These are phyloP conservation scores for Fusarium nisikadoi DNA, from an alignment of 2,329 filamentous ascomycete species.

Conservation along the genomic window DNA sequence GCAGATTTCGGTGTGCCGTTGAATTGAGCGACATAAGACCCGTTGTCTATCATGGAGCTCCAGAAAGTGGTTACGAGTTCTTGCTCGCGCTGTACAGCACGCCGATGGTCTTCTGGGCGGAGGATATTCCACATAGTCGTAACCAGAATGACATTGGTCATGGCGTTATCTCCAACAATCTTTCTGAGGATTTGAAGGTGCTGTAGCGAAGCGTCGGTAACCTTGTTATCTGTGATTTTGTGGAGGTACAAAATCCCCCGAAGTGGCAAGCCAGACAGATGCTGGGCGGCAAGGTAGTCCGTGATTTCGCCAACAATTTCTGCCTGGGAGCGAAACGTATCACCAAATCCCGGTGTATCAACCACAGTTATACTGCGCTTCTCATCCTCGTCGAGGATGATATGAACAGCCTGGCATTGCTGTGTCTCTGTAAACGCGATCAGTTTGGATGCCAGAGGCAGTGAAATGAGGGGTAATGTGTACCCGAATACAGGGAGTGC, in stretches of 20 bases:
- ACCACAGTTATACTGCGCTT: neutral
- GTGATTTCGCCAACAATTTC: neutral
- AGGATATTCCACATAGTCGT: neutral
- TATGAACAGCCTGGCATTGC: neutral
- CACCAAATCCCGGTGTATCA: neutral
- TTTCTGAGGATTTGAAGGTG: neutral
- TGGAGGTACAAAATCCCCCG: neutral
- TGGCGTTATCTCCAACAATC: neutral
- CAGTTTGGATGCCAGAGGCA: fast-evolving
- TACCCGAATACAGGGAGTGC: neutral
- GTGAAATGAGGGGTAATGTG: fast-evolving
- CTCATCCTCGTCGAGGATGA: neutral
- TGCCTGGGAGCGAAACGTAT: neutral
- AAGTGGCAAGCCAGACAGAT: neutral
- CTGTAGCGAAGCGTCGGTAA: neutral
- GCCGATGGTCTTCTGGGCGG: neutral
- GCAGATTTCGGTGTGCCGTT: neutral
- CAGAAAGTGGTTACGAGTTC: neutral
- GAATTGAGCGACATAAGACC: neutral
- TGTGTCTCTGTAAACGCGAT: neutral
- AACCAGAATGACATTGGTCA: neutral
- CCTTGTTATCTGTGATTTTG: neutral
- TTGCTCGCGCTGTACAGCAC: neutral
- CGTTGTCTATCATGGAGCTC: neutral
- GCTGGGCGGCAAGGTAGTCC: neutral